Percentiles rank a stretch among this genome's conserved stretches.
These are phyloP conservation scores for Russula emetica DNA, from an alignment of 768 basidiomycete genomes.

Conservation along the genomic window DNA sequence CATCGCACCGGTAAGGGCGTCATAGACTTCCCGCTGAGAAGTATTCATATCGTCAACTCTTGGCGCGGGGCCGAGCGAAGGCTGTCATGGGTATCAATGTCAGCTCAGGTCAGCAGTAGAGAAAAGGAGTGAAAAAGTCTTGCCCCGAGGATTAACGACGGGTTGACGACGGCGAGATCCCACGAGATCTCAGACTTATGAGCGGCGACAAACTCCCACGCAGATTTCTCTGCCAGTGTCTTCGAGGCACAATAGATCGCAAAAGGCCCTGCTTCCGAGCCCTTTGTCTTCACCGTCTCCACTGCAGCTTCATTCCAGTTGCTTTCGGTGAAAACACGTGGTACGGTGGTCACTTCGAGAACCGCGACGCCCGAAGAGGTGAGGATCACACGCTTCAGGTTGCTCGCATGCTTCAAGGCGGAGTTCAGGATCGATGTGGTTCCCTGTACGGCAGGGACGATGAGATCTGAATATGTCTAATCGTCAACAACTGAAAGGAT, in stretches of 20 bases:
- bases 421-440: slow-evolving; percentile 60
- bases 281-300: slow-evolving; percentile 45
- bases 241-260: slow-evolving; percentile 57
- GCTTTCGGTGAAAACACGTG: slow-evolving; percentile 27
- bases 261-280: slow-evolving; percentile 38
- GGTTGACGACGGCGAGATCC: slow-evolving; percentile 53
- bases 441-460: slow-evolving; percentile 67
- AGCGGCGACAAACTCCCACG: slow-evolving; percentile 47
- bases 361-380: slow-evolving; percentile 56
- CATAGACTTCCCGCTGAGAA: slow-evolving; percentile 18
- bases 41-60: slow-evolving; percentile 21
- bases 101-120: not conserved
- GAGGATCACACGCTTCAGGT: slow-evolving; percentile 57
- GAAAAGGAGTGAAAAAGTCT: not conserved
- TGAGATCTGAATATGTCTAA: slow-evolving; percentile 44
- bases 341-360: slow-evolving; percentile 28
- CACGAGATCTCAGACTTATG: slow-evolving; percentile 43
- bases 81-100: slow-evolving; percentile 22
- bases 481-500: not conserved
- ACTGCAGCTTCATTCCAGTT: slow-evolving; percentile 56
- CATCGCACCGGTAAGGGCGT: slow-evolving; percentile 10
- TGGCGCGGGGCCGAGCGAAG: slow-evolving; percentile 31
- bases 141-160: slow-evolving; percentile 38
- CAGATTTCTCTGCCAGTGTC: slow-evolving; percentile 55
- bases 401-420: slow-evolving; percentile 50